Conservation (phyloP, 306 rosid species). For the Trichosanthes truncata region DNA sequence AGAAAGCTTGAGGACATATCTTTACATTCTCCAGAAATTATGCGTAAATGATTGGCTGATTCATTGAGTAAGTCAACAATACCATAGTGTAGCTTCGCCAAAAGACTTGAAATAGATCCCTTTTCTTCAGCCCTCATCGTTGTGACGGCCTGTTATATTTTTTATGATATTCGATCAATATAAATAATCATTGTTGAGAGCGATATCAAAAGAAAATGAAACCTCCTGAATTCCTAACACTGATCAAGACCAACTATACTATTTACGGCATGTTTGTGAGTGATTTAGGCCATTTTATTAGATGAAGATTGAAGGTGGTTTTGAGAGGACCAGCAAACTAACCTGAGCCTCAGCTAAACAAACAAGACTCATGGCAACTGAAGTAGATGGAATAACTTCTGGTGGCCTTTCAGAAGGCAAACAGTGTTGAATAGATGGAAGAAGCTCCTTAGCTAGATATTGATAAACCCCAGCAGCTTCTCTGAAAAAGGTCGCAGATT, state of each 20-base stretch:
- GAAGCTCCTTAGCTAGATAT: constrained; percentile 46
- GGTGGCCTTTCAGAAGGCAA: constrained; percentile 49
- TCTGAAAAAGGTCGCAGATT: constrained; percentile 48
- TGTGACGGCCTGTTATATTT: constrained; percentile 50
- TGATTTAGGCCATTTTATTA: not conserved
- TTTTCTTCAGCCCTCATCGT: constrained; percentile 66
- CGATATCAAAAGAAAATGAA: not conserved
- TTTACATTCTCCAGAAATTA: constrained; percentile 25
- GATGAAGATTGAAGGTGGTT: not conserved
- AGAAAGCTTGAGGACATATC: constrained; percentile 34
- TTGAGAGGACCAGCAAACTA: constrained; percentile 3
- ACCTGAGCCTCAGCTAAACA: constrained; percentile 89
- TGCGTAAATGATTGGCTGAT: constrained; percentile 26
- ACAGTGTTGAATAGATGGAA: constrained; percentile 28
- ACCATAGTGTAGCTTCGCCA: constrained; percentile 72
- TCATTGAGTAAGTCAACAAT: constrained; percentile 55
- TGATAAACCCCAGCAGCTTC: constrained; percentile 77
- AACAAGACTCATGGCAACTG: constrained; percentile 52
- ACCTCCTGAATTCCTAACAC: not conserved
- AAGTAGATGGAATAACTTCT: constrained; percentile 40
- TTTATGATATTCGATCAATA: not conserved
- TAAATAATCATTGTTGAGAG: not conserved
- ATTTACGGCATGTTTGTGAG: not conserved
- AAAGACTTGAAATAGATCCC: constrained; percentile 44
- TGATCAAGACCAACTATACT: not conserved